Percentiles rank a stretch among this genome's conserved stretches.
These are phyloP conservation scores for Boehmeria nivea DNA, from an alignment of 306 rosid genomes.

Conservation along the genomic window DNA sequence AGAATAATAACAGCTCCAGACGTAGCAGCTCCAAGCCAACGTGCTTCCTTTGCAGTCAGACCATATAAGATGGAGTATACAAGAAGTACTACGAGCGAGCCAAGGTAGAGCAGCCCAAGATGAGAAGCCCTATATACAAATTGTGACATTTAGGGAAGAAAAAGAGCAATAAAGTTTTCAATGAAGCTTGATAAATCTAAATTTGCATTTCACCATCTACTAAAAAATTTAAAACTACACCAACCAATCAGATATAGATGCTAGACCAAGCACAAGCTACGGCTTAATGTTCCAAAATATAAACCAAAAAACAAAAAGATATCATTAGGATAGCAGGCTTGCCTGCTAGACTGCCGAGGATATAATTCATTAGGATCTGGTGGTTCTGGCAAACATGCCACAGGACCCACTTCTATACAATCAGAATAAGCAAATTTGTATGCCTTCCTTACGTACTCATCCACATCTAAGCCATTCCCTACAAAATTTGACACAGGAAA, in stretches of 20 bases:
- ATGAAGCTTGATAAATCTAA: neutral
- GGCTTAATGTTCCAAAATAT: neutral
- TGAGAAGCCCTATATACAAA: constrained; percentile 79
- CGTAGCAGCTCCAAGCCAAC: constrained; percentile 95
- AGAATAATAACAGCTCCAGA: constrained; percentile 95
- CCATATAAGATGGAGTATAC: constrained; percentile 92
- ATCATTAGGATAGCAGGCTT: constrained; percentile 23
- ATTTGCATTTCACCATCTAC: neutral
- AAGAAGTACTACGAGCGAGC: constrained; percentile 81
- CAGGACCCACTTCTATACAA: constrained; percentile 91
- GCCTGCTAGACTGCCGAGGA: constrained; percentile 97
- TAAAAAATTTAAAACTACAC: neutral
- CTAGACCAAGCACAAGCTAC: neutral
- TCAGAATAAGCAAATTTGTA: constrained; percentile 98
- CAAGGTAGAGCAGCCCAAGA: constrained; percentile 87
- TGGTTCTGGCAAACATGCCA: constrained; percentile 92
- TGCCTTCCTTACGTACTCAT: constrained; percentile 95
- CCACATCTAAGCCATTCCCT: constrained; percentile 98
- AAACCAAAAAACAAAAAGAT: neutral
- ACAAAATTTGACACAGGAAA: neutral
- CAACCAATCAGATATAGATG: too few species aligned
- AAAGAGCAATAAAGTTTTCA: neutral
- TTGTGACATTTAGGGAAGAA: constrained; percentile 8
- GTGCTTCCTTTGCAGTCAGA: constrained; percentile 66
- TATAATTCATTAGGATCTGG: constrained; percentile 97